Conservation (phyloP, 352 stramenopile species). For the Phytopythium sindhum region DNA sequence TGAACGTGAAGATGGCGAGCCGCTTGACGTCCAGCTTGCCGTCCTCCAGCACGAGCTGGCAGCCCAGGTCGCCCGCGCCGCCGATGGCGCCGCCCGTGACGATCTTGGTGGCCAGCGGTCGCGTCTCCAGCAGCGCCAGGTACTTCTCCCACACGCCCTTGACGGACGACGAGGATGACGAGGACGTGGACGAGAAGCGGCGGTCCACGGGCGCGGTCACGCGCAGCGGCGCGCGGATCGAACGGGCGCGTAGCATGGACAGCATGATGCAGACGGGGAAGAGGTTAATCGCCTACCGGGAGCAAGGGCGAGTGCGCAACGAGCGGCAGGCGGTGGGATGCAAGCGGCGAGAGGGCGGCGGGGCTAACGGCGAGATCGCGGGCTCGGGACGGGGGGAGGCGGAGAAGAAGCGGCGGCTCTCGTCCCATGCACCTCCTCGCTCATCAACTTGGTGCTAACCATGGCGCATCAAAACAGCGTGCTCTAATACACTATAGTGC, state of each 20-base stretch:
- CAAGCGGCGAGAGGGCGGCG: no score
- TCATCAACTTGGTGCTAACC: no score
- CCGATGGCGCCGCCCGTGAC: conserved; percentile 58
- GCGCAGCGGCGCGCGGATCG: background rate
- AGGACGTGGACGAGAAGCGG: background rate
- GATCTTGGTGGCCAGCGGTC: conserved; percentile 65
- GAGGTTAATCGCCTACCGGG: no score
- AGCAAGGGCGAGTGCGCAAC: background rate
- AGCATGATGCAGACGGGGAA: conserved; percentile 15
- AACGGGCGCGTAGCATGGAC: conserved; percentile 19
- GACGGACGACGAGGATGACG: conserved; percentile 13
- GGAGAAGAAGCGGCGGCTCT: no score
- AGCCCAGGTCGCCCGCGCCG: conserved; percentile 60
- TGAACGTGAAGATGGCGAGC: conserved; percentile 56
- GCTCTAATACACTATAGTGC: no score
- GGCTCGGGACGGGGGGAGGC: no score
- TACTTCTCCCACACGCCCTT: conserved; percentile 54
- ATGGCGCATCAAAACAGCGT: no score
- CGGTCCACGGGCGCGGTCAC: background rate
- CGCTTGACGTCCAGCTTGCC: conserved; percentile 41
- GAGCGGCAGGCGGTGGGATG: background rate
- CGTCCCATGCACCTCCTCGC: no score
- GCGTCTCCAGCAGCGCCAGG: conserved; percentile 43
- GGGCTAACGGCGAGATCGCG: no score
- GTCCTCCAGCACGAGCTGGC: conserved; percentile 58